phyloP scores from a whole-genome alignment of 805 yeast genomes.

The Spathaspora hagerdaliae region DNA sequence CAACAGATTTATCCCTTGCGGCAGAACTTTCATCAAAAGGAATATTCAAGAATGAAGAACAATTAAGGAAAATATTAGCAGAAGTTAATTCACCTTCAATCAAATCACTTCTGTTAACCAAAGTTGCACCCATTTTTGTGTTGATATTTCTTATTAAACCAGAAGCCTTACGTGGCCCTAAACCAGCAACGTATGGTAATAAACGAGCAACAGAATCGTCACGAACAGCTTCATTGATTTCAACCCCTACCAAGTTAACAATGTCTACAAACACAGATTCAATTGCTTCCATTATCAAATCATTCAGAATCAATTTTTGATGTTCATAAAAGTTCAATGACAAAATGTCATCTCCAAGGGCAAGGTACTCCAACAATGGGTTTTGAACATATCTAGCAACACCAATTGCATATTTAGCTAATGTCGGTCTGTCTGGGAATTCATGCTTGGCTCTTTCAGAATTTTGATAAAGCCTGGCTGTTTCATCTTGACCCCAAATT shows the following conservation, averaged over 20 bases:
- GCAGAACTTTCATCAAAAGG: slow-evolving; percentile 58
- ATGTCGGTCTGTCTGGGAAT: slow-evolving; percentile 77
- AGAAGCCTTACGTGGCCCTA: slow-evolving; percentile 93
- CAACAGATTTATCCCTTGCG: slow-evolving; percentile 59
- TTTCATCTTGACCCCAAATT: slow-evolving; percentile 87
- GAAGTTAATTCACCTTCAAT: slow-evolving; percentile 77
- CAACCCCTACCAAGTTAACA: slow-evolving; percentile 88
- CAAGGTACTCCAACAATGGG: slow-evolving; percentile 87
- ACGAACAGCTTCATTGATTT: slow-evolving; percentile 83
- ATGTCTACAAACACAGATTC: slow-evolving; percentile 86
- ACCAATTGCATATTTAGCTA: slow-evolving; percentile 81
- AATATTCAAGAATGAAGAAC: slow-evolving; percentile 84
- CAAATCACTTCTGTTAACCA: slow-evolving; percentile 71
- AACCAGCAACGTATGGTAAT: slow-evolving; percentile 79
- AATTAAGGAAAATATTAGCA: slow-evolving; percentile 81
- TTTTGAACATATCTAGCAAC: slow-evolving; percentile 89
- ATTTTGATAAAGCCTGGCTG: slow-evolving; percentile 82
- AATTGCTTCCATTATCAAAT: slow-evolving; percentile 58
- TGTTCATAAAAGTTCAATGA: slow-evolving; percentile 66
- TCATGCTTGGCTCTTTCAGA: slow-evolving; percentile 73
- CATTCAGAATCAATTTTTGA: slow-evolving; percentile 68
- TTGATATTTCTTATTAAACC: slow-evolving; percentile 82
- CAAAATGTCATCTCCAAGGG: slow-evolving; percentile 69
- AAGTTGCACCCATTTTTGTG: slow-evolving; percentile 53
- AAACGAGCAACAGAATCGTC: slow-evolving; percentile 67